Evolutionary conservation across 1,284 basidiomycete genomes (phyloP), one percentile per base, ranked within the genome.

Genomic region (Fomitopsis pinicola): DNA sequence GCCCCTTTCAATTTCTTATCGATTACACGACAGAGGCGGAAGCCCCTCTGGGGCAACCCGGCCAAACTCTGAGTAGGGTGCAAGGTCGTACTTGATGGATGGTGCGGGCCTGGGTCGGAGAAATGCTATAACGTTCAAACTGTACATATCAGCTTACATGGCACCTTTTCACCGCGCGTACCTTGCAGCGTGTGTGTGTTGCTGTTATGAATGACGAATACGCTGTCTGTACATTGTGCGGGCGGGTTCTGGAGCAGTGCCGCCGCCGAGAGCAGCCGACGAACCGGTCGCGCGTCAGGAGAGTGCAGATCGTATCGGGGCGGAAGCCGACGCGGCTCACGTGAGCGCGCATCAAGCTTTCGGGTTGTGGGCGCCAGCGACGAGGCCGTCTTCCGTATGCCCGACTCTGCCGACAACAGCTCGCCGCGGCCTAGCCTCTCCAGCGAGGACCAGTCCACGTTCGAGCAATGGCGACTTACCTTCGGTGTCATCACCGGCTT

Each of bases 21-120:
- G 14, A 46, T 54, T 53, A 62, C n/a, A 5, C 33, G 40, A 62
- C 66, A 88, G 85, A 87, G 81, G 80, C 82, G 85, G 48, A 75
- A 76, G 53, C 87, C 87, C 2, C 67, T 62, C 1, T 89, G 87
- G 86, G 78, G 66, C 59, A 87, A 83, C 68, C 84, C 87, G 5
- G 78, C 83, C 4, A 88, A 83, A 70, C 71, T 88, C 8, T 33
- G 30, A 33, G 30, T 33, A 8, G 30, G 4, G 30, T 33, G 4
- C 5, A 33, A 33, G 8, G 30, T 33, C 30, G 30, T 8, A 33
- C 30, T 33, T 33, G 30, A 5, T 33, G 5, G 22, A 22, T 22
- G 22, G 22, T 22, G 22, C 22, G 22, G 22, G 22, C 22, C 22
- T 22, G 22, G 22, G 30, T 33, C 30, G 3, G 3, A 8, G 8